Percentiles rank a stretch among this genome's conserved stretches.
These are phyloP conservation scores for Grosmannia serpens DNA, from an alignment of 2,329 filamentous ascomycete species.

Conservation along the genomic window DNA sequence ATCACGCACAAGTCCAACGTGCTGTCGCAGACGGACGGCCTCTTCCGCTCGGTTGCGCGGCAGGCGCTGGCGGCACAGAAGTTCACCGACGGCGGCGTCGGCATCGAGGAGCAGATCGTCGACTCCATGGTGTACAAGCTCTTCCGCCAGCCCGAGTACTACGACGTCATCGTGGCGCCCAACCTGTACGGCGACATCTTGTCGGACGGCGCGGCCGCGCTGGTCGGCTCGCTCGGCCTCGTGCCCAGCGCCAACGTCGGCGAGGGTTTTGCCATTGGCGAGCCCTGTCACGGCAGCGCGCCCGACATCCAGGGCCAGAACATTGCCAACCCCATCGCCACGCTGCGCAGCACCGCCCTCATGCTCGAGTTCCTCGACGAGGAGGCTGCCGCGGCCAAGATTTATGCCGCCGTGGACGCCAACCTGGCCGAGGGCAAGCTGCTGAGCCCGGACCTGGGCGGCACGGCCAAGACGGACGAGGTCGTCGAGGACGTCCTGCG, in stretches of 20 bases:
- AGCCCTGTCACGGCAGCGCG: constrained; percentile 93
- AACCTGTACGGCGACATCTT: constrained; percentile 97
- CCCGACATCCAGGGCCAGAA: constrained; percentile 89
- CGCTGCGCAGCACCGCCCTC: constrained; percentile 75
- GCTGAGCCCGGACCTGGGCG: constrained; percentile 82
- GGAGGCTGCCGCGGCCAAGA: constrained; percentile 73
- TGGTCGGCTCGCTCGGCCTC: constrained; percentile 83
- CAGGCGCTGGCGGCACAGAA: constrained; percentile 54
- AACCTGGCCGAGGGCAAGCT: constrained; percentile 76
- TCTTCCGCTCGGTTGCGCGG: constrained; percentile 76
- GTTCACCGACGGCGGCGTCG: constrained; percentile 44
- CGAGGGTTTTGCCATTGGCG: constrained; percentile 87
- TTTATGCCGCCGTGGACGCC: constrained; percentile 85
- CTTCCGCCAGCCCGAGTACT: constrained; percentile 87
- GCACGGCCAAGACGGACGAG: constrained; percentile 72
- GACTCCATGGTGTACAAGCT: constrained; percentile 99
- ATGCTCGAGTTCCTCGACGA: constrained; percentile 96
- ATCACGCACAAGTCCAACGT: constrained; percentile 99
- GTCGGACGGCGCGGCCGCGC: constrained; percentile 86
- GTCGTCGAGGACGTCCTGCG: constrained; percentile 79
- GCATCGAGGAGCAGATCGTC: constrained; percentile 93
- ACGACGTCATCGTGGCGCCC: constrained; percentile 96
- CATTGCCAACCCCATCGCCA: constrained; percentile 95
- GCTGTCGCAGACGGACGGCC: constrained; percentile 86
- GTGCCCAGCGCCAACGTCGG: constrained; percentile 94